These are phyloP conservation scores for Alloteropsis angusta DNA, from an alignment of 202 grass and related monocot genomes.

Conservation along the genomic window DNA sequence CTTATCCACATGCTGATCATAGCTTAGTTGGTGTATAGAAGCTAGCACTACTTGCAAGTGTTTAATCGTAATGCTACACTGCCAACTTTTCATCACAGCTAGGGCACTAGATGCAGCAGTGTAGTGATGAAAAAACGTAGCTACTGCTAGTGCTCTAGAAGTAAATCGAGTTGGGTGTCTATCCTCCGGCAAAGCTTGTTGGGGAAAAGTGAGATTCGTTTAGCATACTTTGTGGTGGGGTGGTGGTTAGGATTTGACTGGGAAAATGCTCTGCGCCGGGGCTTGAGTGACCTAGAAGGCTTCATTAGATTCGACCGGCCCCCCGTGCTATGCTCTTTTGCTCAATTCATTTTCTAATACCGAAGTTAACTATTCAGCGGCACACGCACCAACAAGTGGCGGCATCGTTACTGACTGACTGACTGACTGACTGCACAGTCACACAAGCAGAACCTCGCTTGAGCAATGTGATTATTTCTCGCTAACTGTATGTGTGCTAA, in stretches of 20 bases:
- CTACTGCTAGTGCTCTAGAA: neutral
- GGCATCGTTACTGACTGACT: neutral
- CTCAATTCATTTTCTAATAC: neutral
- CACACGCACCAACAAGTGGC: neutral
- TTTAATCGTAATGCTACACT: neutral
- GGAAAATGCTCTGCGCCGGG: neutral
- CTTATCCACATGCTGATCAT: slow-evolving; percentile 21
- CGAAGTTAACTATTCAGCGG: neutral
- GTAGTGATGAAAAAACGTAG: neutral
- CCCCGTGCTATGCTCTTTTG: neutral
- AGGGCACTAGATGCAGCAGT: neutral
- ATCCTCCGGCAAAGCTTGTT: slow-evolving; percentile 14
- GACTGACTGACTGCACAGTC: neutral
- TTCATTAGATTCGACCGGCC: neutral
- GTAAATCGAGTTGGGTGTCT: neutral
- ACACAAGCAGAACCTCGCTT: neutral
- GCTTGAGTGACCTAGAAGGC: slow-evolving; percentile 4
- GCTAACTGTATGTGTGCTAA: neutral
- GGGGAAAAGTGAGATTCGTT: neutral
- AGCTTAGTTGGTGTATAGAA: neutral
- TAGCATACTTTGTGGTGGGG: neutral
- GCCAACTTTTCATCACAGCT: neutral
- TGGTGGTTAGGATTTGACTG: slow-evolving; percentile 28
- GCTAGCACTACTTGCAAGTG: neutral
- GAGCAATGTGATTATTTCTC: neutral